Conservation (phyloP, 2,329 filamentous ascomycete species). For the Didymella lethalis region DNA sequence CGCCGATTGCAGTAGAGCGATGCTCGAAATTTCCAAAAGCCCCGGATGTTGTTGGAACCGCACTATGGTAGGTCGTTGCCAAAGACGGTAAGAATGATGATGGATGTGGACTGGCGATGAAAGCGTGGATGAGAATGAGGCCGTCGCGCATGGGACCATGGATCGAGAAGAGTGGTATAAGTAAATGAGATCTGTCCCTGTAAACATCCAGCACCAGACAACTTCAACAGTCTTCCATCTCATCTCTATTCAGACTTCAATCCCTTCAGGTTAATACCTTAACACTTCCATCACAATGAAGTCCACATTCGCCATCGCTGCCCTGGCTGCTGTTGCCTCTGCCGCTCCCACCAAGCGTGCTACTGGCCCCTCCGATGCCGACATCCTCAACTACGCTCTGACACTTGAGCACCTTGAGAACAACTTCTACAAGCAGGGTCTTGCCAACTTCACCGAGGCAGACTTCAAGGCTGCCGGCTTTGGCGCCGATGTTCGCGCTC, state of each 20-base stretch:
- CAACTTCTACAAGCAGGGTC: constrained; percentile 68
- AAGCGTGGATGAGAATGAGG: neutral
- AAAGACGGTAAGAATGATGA: constrained; percentile 13
- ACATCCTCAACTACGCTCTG: constrained; percentile 55
- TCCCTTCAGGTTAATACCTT: constrained; percentile 11
- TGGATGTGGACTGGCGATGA: constrained; percentile 7
- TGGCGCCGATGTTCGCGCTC: constrained; percentile 62
- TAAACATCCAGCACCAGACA: constrained; percentile 1
- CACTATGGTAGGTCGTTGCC: constrained; percentile 11
- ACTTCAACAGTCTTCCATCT: neutral
- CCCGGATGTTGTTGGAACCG: constrained; percentile 12
- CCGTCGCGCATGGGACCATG: constrained; percentile 3
- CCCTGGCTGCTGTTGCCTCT: constrained; percentile 18
- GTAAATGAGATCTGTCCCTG: constrained; percentile 1
- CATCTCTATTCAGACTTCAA: neutral
- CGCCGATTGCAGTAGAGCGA: neutral
- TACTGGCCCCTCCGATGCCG: constrained; percentile 31
- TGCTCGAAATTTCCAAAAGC: constrained; percentile 1
- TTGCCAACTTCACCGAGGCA: constrained; percentile 61
- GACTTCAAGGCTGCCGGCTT: constrained; percentile 40
- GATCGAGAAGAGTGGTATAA: constrained; percentile 14
- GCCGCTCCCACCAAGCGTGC: constrained; percentile 40
- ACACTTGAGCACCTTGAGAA: constrained; percentile 62
- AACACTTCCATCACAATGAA: constrained; percentile 14
- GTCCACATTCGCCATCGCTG: constrained; percentile 15